Conservation (phyloP, 257 asterid genomes). For the Solanum okadae region DNA sequence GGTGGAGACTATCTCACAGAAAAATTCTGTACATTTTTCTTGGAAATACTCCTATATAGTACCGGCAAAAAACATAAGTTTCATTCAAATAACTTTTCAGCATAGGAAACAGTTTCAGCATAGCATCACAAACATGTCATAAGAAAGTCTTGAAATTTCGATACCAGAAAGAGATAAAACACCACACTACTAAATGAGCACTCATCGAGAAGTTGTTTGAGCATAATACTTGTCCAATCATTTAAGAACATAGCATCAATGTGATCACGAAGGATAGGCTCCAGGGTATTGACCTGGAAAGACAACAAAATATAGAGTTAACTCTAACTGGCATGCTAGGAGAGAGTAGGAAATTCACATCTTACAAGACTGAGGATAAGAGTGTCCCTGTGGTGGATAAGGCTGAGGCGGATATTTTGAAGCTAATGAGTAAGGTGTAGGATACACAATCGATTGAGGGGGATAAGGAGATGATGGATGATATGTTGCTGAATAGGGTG, state of each 20-base stretch:
- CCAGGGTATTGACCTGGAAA: constrained; percentile 28
- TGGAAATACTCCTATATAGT: neutral
- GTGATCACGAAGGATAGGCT: constrained; percentile 19
- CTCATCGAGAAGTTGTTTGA: neutral
- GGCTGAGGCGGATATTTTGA: constrained; percentile 14
- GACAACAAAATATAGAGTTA: neutral
- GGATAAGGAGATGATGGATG: too few species aligned
- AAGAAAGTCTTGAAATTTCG: neutral
- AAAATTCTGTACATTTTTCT: neutral
- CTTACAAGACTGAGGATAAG: constrained; percentile 13
- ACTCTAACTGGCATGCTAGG: neutral
- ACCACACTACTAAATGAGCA: neutral
- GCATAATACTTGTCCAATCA: neutral
- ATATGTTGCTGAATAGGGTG: too few species aligned
- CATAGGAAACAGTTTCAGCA: neutral
- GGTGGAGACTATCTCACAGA: neutral
- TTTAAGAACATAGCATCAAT: neutral
- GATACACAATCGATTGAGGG: neutral
- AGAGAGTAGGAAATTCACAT: constrained; percentile 8
- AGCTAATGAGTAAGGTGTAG: constrained; percentile 15
- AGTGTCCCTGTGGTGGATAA: constrained; percentile 5
- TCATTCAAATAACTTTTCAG: neutral
- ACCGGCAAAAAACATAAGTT: neutral
- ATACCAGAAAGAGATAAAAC: neutral
- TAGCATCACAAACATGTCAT: neutral